These are phyloP conservation scores for Emmonsiellopsis sp. DNA, from an alignment of 2,329 filamentous ascomycete genomes.

Conservation along the genomic window DNA sequence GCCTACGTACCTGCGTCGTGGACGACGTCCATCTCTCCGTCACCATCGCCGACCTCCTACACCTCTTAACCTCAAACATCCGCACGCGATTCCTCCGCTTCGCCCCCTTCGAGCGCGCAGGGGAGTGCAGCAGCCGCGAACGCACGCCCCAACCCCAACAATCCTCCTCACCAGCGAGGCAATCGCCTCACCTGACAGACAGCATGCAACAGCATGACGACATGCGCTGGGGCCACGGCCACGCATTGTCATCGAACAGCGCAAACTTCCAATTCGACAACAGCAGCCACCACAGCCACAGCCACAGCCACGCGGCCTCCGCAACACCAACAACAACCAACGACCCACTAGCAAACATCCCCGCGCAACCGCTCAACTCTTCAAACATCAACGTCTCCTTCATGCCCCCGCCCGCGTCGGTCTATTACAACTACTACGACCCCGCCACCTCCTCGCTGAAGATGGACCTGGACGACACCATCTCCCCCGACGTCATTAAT, in stretches of 20 bases:
- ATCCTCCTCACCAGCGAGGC: constrained; percentile 24
- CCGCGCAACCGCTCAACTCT: constrained; percentile 35
- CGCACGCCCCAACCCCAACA: constrained; percentile 22
- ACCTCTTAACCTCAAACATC: constrained; percentile 49
- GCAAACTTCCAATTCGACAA: constrained; percentile 11
- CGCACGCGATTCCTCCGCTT: constrained; percentile 50
- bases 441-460: constrained; percentile 24
- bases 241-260: constrained; percentile 12
- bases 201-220: not conserved
- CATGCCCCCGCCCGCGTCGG: constrained; percentile 37
- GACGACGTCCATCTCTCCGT: constrained; percentile 57
- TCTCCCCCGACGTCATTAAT: constrained; percentile 19
- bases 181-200: not conserved
- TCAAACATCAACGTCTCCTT: constrained; percentile 37
- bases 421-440: constrained; percentile 37
- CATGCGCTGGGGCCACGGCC: constrained; percentile 9
- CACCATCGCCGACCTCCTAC: constrained; percentile 52
- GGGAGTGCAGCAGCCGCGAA: constrained; percentile 28
- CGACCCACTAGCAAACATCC: constrained; percentile 35
- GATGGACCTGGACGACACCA: constrained; percentile 17
- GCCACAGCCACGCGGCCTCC: constrained; percentile 10
- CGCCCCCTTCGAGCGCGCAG: constrained; percentile 39
- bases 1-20: constrained; percentile 51
- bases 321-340: constrained; percentile 23
- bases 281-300: not conserved